Evolutionary conservation across 2,329 filamentous ascomycete genomes (phyloP), one percentile per base, ranked within the genome.

Genomic region (Cryphonectria parasitica): DNA sequence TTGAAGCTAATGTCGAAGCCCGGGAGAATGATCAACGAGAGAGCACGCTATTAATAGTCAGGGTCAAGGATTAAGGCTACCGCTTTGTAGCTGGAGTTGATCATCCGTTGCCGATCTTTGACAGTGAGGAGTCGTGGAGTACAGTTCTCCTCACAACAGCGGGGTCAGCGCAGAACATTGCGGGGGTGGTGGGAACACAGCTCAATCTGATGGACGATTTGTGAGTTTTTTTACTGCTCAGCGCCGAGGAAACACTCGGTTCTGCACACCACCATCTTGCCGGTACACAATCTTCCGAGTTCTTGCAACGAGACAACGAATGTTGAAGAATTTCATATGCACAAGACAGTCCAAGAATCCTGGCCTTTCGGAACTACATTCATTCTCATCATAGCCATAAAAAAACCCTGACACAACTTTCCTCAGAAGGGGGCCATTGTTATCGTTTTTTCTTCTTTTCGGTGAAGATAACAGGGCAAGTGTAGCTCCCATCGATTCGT

Each of bases 401-500:
- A 13, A 3, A 34, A 13, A 8, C 11, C 28, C 19, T 34, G 13
- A 17, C 11, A 15, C 3, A 17, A 7, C 2, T 31, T 61, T 61
- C 19, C 8, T 39, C 7, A 17, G 5, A 25, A 31, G 31, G 58
- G 19, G 7, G 2, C 31, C 31, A 22, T 61, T 34, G n/a, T 5
- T n/a, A 17, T 43, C 11, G 3, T 43, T 43, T 0, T 2, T 0
- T 2, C 15, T 34, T 28, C 17, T 43, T 0, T 2, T 34, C 6
- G 11, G 19, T 28, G 28, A 58, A 15, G 15, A 25, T 34, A 25
- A 58, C 25, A 34, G 28, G 2, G 28, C 13, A 31, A 31, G 19
- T 34, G 31, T 34, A 19, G 34, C 54, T 19, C n/a, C 13, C n/a
- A 1, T 34, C 25, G 5, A 58, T 34, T 17, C 15, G 11, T 31